Evolutionary conservation across 345 rosid species (phyloP), one percentile per base, ranked within the genome.

Genomic region (Lepidium africanum): DNA sequence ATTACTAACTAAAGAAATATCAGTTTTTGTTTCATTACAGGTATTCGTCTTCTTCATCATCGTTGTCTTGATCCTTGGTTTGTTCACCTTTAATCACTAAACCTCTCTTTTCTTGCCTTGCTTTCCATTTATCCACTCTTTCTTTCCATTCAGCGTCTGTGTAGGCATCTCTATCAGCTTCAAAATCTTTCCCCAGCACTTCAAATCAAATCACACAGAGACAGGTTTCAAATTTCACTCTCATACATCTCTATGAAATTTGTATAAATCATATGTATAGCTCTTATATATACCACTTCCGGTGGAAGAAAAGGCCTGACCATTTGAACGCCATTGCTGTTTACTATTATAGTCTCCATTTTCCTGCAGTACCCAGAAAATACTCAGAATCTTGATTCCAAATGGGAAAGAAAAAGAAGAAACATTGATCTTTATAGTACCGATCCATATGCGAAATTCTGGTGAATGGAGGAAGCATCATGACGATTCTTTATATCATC

Each of bases 71-170:
- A 49, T 87, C 90, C 16, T 82, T 82, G 63, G 78, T 81, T 12
- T 73, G 85, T 45, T 80, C 89, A 37, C 78, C 85, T 63, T 90
- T 87, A 72, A 73, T 67, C 16, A 87, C 79, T 10, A 94, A 59
- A 50, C 99, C 97, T 82, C 91, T 77, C 80, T 94, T 94, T 73
- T 94, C 96, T 76, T 90, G 99, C 76, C 87, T 81, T 10, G 81
- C 69, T 82, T 93, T 90, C 97, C 97, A 93, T 63, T 90, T 90
- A 76, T 90, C 95, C 0, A 94, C 87, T 73, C 99, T 80, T 43
- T 94, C 97, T 75, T 91, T 81, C 99, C 99, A 94, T 74, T 94
- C 97, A 0, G 81, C 89, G 42, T 82, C 87, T 62, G 83, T 86
- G 68, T 79, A 82, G 5, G 63, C 65, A 47, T 89, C 98, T 78